Percentiles rank a stretch among this genome's conserved stretches.
phyloP scores from a whole-genome alignment of 2,329 filamentous ascomycete genomes.

The Simplicillium aogashimaense region DNA sequence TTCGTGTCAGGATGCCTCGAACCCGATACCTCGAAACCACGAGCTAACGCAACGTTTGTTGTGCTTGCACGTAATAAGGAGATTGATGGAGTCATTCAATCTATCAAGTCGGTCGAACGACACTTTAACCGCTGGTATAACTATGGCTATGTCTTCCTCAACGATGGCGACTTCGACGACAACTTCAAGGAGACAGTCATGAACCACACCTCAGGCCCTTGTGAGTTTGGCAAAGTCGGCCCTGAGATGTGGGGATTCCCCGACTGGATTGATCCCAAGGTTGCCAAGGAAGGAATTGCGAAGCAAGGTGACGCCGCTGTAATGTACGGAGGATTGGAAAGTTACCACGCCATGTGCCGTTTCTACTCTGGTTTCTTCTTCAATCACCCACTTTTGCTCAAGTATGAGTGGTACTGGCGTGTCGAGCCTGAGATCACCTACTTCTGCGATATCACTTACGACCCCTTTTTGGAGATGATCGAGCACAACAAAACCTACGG shows the following conservation, averaged over 20 bases:
- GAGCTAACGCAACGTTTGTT: slow-evolving; percentile 92
- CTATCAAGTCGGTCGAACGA: slow-evolving; percentile 92
- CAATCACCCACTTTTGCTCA: slow-evolving; percentile 86
- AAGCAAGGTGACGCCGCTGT: slow-evolving; percentile 96
- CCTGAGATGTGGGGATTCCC: slow-evolving; percentile 92
- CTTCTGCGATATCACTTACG: slow-evolving; percentile 99
- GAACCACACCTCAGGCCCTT: slow-evolving; percentile 79
- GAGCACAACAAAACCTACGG: slow-evolving; percentile 94
- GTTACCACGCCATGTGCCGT: slow-evolving; percentile 97
- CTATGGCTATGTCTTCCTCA: slow-evolving; percentile 97
- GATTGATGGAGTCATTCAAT: slow-evolving; percentile 89
- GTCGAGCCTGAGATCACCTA: slow-evolving; percentile 99
- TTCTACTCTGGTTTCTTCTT: slow-evolving; percentile 99
- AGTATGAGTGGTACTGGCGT: slow-evolving; percentile 99
- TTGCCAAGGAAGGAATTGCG: slow-evolving; percentile 89
- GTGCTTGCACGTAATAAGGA: slow-evolving; percentile 95
- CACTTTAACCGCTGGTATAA: slow-evolving; percentile 99
- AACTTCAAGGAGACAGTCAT: slow-evolving; percentile 80
- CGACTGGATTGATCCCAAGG: slow-evolving; percentile 89
- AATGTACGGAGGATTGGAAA: slow-evolving; percentile 99
- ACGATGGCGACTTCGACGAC: slow-evolving; percentile 93
- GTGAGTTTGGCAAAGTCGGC: slow-evolving; percentile 93
- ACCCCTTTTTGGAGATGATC: slow-evolving; percentile 94
- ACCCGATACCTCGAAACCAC: slow-evolving; percentile 65
- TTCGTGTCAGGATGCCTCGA: slow-evolving; percentile 86